A percentile compares a stretch with the other conserved stretches of the same genome.
These are phyloP conservation scores for Colletotrichum noveboracense DNA, from an alignment of 2,329 filamentous ascomycete genomes.

Conservation along the genomic window DNA sequence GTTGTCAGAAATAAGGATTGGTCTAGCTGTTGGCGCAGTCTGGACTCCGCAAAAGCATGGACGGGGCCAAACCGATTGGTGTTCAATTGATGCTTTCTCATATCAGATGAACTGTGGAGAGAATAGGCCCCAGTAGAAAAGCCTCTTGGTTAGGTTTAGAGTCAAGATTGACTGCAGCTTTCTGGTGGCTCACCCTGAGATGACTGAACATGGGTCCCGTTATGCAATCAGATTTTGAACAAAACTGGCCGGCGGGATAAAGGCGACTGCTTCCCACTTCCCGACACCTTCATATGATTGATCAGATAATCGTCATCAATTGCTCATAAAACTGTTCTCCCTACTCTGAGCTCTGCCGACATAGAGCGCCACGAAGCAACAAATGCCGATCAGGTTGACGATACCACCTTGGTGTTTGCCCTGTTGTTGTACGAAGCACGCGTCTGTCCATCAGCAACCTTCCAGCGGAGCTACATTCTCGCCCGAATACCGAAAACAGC, in stretches of 20 bases:
- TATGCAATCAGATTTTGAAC: neutral
- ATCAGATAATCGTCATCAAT: neutral
- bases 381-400: neutral
- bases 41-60: neutral
- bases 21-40: neutral
- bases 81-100: neutral
- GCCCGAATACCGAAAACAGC: neutral
- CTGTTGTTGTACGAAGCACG: neutral
- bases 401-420: rapidly evolving
- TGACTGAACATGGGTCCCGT: neutral
- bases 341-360: neutral
- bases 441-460: rapidly evolving
- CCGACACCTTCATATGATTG: neutral
- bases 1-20: neutral
- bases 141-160: neutral
- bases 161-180: neutral
- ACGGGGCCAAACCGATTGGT: neutral
- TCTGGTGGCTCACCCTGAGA: neutral
- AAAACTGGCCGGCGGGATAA: neutral
- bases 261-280: neutral
- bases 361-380: neutral
- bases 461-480: neutral
- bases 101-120: neutral
- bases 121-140: neutral
- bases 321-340: neutral